Conservation (phyloP, 805 yeast genomes). For the Nakazawaea wickerhamii region DNA sequence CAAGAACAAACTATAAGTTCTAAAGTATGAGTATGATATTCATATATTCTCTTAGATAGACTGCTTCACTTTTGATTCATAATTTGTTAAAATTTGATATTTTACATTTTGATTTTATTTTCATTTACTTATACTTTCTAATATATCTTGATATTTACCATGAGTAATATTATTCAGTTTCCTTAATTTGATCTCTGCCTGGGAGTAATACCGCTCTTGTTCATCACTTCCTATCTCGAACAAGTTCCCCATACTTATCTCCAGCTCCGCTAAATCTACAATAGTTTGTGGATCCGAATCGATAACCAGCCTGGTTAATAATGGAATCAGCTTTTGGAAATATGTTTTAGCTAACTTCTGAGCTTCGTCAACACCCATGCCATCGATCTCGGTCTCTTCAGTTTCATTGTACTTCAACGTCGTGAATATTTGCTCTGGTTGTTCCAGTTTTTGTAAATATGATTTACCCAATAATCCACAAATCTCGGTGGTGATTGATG, state of each 20-base stretch:
- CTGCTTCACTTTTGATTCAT: neutral
- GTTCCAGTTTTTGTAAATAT: constrained; percentile 59
- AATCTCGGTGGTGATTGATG: constrained; percentile 23
- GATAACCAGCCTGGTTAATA: constrained; percentile 54
- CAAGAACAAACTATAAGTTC: constrained; percentile 79
- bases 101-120: neutral
- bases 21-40: constrained; percentile 41
- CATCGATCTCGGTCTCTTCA: constrained; percentile 23
- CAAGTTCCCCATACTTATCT: constrained; percentile 73
- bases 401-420: constrained; percentile 55
- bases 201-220: constrained; percentile 59
- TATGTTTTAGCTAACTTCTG: constrained; percentile 42
- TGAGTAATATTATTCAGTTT: constrained; percentile 78
- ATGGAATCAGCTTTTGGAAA: constrained; percentile 49
- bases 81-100: neutral
- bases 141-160: constrained; percentile 62
- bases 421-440: constrained; percentile 49
- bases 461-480: constrained; percentile 56
- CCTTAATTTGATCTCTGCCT: constrained; percentile 63
- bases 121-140: constrained; percentile 41
- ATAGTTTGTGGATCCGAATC: constrained; percentile 75
- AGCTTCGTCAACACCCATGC: constrained; percentile 36
- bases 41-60: neutral
- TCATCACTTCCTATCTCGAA: constrained; percentile 57
- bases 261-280: constrained; percentile 83